phyloP scores from a whole-genome alignment of 1,139 yeast species.

The Starmera stellimalicola region DNA sequence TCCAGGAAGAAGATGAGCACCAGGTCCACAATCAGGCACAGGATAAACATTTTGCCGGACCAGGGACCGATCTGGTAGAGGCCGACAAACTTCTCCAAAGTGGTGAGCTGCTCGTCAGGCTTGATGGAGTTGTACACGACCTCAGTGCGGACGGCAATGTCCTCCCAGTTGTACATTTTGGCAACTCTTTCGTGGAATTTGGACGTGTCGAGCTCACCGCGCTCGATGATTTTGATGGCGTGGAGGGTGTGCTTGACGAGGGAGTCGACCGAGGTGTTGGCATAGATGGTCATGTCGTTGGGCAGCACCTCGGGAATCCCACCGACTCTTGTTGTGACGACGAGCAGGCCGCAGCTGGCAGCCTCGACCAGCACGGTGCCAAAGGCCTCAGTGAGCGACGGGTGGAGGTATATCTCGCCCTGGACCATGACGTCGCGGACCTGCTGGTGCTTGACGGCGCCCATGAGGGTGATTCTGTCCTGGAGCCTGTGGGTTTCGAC shows the following conservation, averaged over 20 bases:
- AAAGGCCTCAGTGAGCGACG: constrained; percentile 93
- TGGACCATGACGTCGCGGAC: constrained; percentile 88
- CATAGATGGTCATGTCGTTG: constrained; percentile 85
- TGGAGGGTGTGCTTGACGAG: constrained; percentile 57
- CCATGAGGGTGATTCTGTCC: constrained; percentile 78
- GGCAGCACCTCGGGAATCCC: constrained; percentile 98
- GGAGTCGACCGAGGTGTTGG: constrained; percentile 79
- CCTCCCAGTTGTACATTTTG: constrained; percentile 86
- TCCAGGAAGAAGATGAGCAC: constrained; percentile 56
- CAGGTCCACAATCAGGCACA: constrained; percentile 45
- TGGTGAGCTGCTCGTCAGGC: constrained; percentile 28
- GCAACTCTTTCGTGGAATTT: constrained; percentile 71
- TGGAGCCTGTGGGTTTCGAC: constrained; percentile 80
- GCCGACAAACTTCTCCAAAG: constrained; percentile 46
- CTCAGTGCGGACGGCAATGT: constrained; percentile 82
- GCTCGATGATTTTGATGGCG: constrained; percentile 52
- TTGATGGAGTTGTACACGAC: constrained; percentile 59
- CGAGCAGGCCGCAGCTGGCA: constrained; percentile 89
- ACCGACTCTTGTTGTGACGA: constrained; percentile 94
- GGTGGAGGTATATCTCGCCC: constrained; percentile 91
- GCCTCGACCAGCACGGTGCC: constrained; percentile 98
- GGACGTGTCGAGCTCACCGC: constrained; percentile 58
- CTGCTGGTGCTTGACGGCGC: constrained; percentile 85
- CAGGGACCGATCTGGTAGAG: constrained; percentile 60
- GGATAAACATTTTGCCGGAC: constrained; percentile 51